These are phyloP conservation scores for Stachybotrys echinatus DNA, from an alignment of 2,329 filamentous ascomycete species.

Conservation along the genomic window DNA sequence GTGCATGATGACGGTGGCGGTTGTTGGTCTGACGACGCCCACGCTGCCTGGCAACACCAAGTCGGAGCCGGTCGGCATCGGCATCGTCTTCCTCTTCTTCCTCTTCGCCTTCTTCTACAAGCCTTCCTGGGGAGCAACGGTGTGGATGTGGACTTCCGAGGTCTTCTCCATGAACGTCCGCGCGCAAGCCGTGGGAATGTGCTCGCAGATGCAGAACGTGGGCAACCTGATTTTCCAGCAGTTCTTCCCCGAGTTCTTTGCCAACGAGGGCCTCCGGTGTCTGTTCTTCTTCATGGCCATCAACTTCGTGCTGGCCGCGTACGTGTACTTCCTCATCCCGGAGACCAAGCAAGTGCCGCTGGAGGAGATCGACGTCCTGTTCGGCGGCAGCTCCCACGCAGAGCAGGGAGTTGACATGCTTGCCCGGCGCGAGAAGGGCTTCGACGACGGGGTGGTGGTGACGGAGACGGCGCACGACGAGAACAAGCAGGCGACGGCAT, in stretches of 20 bases:
- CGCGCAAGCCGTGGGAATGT: constrained; percentile 66
- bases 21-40: constrained; percentile 45
- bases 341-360: constrained; percentile 52
- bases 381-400: constrained; percentile 31
- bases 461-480: too few relatives aligned
- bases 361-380: constrained; percentile 59
- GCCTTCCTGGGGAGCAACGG: constrained; percentile 63
- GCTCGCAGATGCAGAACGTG: constrained; percentile 54
- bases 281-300: constrained; percentile 26
- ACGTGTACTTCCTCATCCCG: constrained; percentile 46
- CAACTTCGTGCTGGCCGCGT: constrained; percentile 40
- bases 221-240: constrained; percentile 65
- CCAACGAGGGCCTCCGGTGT: constrained; percentile 43
- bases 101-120: constrained; percentile 65
- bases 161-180: constrained; percentile 69
- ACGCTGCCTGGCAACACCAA: constrained; percentile 45
- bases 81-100: constrained; percentile 65
- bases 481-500: too few relatives aligned
- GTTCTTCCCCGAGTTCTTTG: constrained; percentile 64
- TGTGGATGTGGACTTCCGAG: constrained; percentile 68
- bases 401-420: constrained; percentile 21
- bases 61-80: constrained; percentile 52
- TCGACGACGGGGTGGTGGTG: too few relatives aligned
- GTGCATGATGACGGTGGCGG: constrained; percentile 62
- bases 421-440: constrained; percentile 3